Base-by-base conservation (phyloP, 1,139 yeast species). In the Hanseniaspora uvarum region DNA sequence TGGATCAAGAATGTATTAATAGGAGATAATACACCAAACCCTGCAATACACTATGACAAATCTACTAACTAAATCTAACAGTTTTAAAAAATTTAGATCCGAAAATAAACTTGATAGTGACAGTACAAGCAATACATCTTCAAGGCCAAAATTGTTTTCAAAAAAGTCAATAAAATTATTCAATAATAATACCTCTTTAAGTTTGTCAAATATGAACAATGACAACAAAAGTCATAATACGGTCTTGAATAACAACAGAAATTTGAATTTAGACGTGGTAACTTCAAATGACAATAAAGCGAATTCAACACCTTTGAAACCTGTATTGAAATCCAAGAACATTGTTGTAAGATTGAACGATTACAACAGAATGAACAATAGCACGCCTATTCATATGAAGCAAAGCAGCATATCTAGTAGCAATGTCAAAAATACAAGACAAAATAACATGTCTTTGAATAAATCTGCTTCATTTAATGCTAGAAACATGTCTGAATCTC, bases 241-340 rank as follows among this genome's bases (percentile, higher is more conserved):
- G 4, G 2, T 21, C 3, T 14, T 21, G n/a, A n/a, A 12, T 19
- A 48, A 34, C 21, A 34, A 19, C 30, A 38, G 5, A 14, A 63
- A 63, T 6, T 7, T 65, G 60, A 52, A 66, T 64, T 12, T 65
- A 56, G 55, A 65, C 64, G 26, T 64, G 58, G 7, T 62, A 61
- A 46, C 65, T 55, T 3, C 63, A 59, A 31, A 58, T 51, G 14
- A 61, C n/a, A 23, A 39, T 8, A 31, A 23, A 14, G 19, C 38
- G 8, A 16, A 19, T 7, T 8, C 10, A 19, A 39, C 7, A 10
- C 68, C 68, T 38, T 64, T 64, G 51, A 41, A 30, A 11, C 36
- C 24, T 18, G 14, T 19, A 12, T 62, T 59, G 11, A 41, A 41
- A 30, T 19, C 46, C 4, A n/a, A 66, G 61, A 53, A 66, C 64